A percentile compares a stretch with the other conserved stretches of the same genome.
Conservation (phyloP, 768 basidiomycete species). For the Hygrophorus russula region DNA sequence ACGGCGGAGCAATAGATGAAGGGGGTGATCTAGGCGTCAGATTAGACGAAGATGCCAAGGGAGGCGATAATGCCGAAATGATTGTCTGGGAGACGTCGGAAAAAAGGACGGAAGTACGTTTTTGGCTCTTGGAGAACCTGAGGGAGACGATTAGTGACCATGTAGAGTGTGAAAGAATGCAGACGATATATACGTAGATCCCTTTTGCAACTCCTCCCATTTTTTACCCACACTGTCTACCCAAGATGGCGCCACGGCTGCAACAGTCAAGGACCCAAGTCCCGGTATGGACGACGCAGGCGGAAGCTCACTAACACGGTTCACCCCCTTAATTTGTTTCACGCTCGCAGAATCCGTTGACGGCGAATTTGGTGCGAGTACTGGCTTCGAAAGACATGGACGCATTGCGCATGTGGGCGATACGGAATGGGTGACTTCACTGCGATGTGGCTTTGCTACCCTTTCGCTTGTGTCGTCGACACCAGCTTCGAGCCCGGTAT, state of each 20-base stretch:
- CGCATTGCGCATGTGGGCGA: too few relatives aligned
- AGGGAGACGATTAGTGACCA: constrained; percentile 5
- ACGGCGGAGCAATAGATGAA: too few relatives aligned
- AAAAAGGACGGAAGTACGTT: constrained; percentile 55
- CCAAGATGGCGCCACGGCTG: constrained; percentile 29
- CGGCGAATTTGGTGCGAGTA: neutral
- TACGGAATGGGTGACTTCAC: too few relatives aligned
- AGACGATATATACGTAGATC: constrained; percentile 42
- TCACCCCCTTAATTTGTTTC: neutral
- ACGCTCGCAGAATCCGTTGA: neutral
- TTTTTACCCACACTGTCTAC: constrained; percentile 51
- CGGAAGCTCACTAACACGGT: constrained; percentile 12
- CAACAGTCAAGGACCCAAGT: constrained; percentile 20
- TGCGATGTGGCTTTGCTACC: too few relatives aligned
- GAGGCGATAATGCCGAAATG: constrained; percentile 30
- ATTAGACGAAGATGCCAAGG: neutral
- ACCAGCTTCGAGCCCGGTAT: neutral
- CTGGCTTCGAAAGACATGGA: too few relatives aligned
- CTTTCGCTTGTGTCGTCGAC: too few relatives aligned
- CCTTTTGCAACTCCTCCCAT: constrained; percentile 44
- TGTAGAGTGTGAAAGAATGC: neutral
- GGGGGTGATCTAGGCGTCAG: constrained; percentile 1
- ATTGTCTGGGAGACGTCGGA: constrained; percentile 54
- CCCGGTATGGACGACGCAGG: constrained; percentile 30
- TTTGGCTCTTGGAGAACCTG: constrained; percentile 59